phyloP scores from a whole-genome alignment of 768 basidiomycete species.

The Phanerodontia chrysosporium region DNA sequence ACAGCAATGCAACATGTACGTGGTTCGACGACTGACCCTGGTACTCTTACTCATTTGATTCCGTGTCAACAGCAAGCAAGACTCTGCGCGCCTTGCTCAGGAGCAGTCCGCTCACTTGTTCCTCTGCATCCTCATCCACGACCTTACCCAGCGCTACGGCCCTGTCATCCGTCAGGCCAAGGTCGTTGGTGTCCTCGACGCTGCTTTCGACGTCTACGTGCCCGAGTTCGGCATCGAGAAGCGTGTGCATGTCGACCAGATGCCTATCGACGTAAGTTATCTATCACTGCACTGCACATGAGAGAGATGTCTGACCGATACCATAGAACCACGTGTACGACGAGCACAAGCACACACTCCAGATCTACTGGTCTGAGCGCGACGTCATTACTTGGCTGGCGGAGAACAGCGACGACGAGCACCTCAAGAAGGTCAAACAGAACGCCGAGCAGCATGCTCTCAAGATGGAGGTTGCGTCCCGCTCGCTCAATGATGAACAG shows the following conservation, averaged over 20 bases:
- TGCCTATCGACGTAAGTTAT: constrained; percentile 89
- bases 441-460: constrained; percentile 86
- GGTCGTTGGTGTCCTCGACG: constrained; percentile 94
- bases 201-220: constrained; percentile 94
- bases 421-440: constrained; percentile 90
- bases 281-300: not conserved
- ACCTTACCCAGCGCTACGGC: constrained; percentile 91
- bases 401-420: constrained; percentile 94
- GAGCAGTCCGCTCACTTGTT: constrained; percentile 96
- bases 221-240: constrained; percentile 99
- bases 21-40: not conserved
- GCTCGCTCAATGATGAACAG: constrained; percentile 81
- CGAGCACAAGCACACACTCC: constrained; percentile 86
- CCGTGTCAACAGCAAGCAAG: constrained; percentile 62
- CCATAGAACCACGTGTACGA: constrained; percentile 90
- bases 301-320: not conserved
- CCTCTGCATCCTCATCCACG: constrained; percentile 91
- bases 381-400: constrained; percentile 96
- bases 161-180: constrained; percentile 94
- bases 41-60: not conserved
- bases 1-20: constrained; percentile 96
- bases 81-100: constrained; percentile 87
- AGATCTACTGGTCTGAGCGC: constrained; percentile 93
- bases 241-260: constrained; percentile 96
- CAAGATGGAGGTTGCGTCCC: constrained; percentile 88